Evolutionary conservation across 1,284 basidiomycete species (phyloP).

Genomic region (Boletus semigastroideus): DNA sequence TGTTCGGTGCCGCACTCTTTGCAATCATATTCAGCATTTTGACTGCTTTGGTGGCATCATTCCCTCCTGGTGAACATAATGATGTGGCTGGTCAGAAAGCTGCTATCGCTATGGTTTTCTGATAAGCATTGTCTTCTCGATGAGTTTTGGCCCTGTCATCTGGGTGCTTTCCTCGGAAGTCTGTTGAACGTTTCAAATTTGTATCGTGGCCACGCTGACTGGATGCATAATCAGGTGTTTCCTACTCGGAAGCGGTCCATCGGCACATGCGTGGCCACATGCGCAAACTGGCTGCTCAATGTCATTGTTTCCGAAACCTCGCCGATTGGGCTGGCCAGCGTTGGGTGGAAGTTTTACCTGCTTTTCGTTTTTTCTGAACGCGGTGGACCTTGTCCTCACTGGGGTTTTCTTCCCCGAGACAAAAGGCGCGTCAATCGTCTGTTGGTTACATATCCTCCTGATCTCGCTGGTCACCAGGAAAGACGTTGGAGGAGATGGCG

Average conservation of each 20-base stretch:
- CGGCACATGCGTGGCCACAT: conserved; percentile 62
- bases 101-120: conserved; percentile 18
- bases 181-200: background rate
- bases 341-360: conserved; percentile 28
- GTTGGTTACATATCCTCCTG: background rate
- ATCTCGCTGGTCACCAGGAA: conserved; percentile 10
- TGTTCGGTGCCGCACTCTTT: conserved; percentile 19
- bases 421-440: conserved; percentile 12
- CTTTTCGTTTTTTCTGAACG: conserved; percentile 21
- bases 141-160: conserved; percentile 20
- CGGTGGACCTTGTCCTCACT: conserved; percentile 16
- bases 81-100: conserved; percentile 16
- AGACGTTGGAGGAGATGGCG: conserved; percentile 21
- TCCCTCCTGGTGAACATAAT: conserved; percentile 10
- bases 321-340: conserved; percentile 51
- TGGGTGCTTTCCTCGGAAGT: conserved; percentile 22
- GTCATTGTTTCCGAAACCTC: conserved; percentile 58
- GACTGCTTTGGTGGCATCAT: conserved; percentile 12
- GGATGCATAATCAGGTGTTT: conserved; percentile 45
- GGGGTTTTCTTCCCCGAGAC: conserved; percentile 18
- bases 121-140: conserved; percentile 15
- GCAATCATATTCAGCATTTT: conserved; percentile 17
- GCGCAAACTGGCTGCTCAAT: conserved; percentile 64
- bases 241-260: conserved; percentile 60
- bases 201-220: background rate